Evolutionary conservation across 371 early-diverging fungal genomes (phyloP), one percentile per base, ranked within the genome.

Genomic region (Mortierella sp.): DNA sequence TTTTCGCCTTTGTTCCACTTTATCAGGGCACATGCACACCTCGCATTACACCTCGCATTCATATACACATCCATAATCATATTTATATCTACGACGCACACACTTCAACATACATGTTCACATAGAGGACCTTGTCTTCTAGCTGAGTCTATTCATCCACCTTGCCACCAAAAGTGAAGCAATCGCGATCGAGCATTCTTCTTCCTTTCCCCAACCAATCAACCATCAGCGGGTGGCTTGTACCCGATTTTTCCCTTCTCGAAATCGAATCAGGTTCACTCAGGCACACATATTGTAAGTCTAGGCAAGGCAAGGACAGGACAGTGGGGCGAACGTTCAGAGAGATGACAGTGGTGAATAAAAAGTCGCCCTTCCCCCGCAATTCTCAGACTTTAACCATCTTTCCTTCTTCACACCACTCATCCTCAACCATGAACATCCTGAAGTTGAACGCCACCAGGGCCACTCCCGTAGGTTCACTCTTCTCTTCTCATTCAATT

Each of bases 381-480:
- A 41, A 8, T 71, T 46, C 49, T 65, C 70, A n/a, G 21, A 60
- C 60, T 32, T 60, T 60, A 54, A 72, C 71, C 80, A 71, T 56
- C 60, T 71, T 56, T 70, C 51, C 38, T 74, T 77, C 44, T 72
- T 46, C 48, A 27, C 72, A 70, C 68, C 72, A 49, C 68, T 56
- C 74, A 24, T 65, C 18, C 65, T 12, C 68, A 43, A 49, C 60
- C 84, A 84, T 84, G 84, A 84, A 84, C 84, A 84, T 84, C 71
- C 60, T 84, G 70, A 84, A 84, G 84, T 58, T 84, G 84, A 84
- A 84, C 76, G 84, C 84, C 84, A 71, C 72, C 75, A 84, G 76
- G 84, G 84, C 81, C 7, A 70, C 84, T 70, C 84, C 84, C 35
- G 84, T 84, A 74, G 76, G 81, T 49, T 41, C 21, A 18, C 27